Conservation (phyloP, 495 filamentous ascomycete genomes). For the Polyplosphaeria fusca region DNA sequence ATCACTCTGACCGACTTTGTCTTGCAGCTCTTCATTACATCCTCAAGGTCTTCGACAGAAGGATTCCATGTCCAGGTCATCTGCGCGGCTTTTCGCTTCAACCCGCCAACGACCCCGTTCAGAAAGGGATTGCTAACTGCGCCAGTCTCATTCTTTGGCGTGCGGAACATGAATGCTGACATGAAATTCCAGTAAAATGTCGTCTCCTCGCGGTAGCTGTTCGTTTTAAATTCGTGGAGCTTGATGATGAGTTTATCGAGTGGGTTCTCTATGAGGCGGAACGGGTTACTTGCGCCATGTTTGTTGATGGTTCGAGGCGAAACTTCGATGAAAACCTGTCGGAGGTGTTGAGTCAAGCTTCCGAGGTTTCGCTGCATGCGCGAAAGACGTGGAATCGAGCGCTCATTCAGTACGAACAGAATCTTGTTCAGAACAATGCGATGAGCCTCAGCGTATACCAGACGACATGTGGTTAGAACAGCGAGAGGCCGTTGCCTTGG, state of each 20-base stretch:
- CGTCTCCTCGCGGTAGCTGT: neutral
- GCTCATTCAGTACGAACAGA: neutral
- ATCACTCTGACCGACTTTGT: neutral
- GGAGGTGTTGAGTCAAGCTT: neutral
- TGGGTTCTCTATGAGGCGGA: neutral
- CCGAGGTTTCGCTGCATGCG: neutral
- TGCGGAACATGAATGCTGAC: neutral
- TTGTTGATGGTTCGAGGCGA: neutral
- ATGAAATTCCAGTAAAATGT: neutral
- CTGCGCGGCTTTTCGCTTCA: neutral
- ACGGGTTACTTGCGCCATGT: constrained; percentile 1
- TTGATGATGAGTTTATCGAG: constrained; percentile 1
- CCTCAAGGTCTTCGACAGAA: neutral
- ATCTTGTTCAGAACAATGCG: neutral
- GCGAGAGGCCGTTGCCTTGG: neutral
- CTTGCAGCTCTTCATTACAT: neutral
- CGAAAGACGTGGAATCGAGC: neutral
- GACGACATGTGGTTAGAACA: constrained; percentile 4
- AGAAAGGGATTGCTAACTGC: neutral
- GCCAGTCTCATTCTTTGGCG: neutral
- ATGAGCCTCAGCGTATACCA: neutral
- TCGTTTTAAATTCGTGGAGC: neutral
- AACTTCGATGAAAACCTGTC: neutral
- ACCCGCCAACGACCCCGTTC: neutral
- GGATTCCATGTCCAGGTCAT: neutral